Percentiles rank a stretch among this genome's conserved stretches.
phyloP scores from a whole-genome alignment of 2,329 filamentous ascomycete genomes.

The Fusarium albidum region DNA sequence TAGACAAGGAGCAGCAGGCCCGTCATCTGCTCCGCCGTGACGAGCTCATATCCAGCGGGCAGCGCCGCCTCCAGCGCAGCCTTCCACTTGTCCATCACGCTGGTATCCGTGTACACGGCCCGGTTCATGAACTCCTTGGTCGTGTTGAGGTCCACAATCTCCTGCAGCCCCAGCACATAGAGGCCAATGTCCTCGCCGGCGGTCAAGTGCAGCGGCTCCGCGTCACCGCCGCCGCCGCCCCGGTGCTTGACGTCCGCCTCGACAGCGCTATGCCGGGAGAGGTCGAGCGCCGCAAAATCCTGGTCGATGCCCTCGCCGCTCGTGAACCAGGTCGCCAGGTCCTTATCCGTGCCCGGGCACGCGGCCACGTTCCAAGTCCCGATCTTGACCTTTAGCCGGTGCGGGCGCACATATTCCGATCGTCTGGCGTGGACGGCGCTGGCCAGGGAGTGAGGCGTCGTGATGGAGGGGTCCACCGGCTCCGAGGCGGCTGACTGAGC shows the following conservation, averaged over 20 bases:
- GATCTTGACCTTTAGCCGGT: constrained; percentile 83
- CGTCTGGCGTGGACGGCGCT: constrained; percentile 75
- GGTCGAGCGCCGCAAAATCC: constrained; percentile 63
- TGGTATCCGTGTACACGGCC: constrained; percentile 74
- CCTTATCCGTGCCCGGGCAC: constrained; percentile 84
- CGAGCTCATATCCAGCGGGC: constrained; percentile 77
- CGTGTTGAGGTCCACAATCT: constrained; percentile 86
- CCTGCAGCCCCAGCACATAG: constrained; percentile 90
- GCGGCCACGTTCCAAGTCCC: constrained; percentile 96
- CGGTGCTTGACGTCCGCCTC: constrained; percentile 45
- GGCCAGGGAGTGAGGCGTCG: constrained; percentile 66
- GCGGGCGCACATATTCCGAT: constrained; percentile 79
- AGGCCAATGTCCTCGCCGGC: constrained; percentile 79
- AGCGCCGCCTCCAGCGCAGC: constrained; percentile 76
- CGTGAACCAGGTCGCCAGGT: constrained; percentile 89
- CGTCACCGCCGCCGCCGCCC: constrained; percentile 43
- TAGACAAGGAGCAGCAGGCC: constrained; percentile 87
- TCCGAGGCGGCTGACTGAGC: constrained; percentile 50
- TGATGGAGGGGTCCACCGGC: constrained; percentile 51
- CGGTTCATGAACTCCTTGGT: constrained; percentile 78
- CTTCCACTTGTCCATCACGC: constrained; percentile 81
- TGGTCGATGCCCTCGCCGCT: constrained; percentile 75
- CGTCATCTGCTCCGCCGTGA: constrained; percentile 85
- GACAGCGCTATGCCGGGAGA: constrained; percentile 51
- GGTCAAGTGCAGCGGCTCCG: constrained; percentile 53